Conservation (phyloP, 352 stramenopile genomes). For the Pythium dissimile region DNA sequence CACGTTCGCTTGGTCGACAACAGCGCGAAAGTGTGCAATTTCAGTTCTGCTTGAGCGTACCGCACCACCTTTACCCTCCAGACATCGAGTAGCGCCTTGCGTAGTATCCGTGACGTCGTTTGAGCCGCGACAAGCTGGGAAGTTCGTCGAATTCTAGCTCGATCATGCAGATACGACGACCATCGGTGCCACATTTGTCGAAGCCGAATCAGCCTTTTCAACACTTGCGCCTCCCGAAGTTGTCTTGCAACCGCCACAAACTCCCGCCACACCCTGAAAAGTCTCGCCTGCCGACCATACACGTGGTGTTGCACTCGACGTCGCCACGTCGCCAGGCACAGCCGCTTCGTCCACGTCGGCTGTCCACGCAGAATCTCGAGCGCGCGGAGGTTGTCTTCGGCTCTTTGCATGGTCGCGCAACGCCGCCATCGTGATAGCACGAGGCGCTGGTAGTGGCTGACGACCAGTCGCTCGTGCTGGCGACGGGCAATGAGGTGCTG, state of each 20-base stretch:
- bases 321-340: constrained; percentile 1
- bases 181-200: background rate
- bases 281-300: background rate
- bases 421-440: constrained; percentile 1
- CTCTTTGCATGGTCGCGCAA: background rate
- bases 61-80: background rate
- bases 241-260: background rate
- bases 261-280: background rate
- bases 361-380: background rate
- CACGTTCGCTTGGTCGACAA: background rate
- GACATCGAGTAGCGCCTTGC: background rate
- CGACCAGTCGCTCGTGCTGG: too few species aligned
- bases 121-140: background rate
- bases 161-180: background rate
- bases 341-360: constrained; percentile 4
- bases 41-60: background rate
- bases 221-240: background rate
- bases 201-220: background rate
- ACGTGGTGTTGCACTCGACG: background rate
- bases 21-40: background rate
- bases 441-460: too few species aligned
- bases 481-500: too few species aligned
- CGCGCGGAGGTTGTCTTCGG: background rate
- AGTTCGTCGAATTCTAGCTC: background rate
- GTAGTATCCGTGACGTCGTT: background rate